Base-by-base conservation (phyloP, 192 early-diverging fungal species). In the Bifiguratus adelaidae region DNA sequence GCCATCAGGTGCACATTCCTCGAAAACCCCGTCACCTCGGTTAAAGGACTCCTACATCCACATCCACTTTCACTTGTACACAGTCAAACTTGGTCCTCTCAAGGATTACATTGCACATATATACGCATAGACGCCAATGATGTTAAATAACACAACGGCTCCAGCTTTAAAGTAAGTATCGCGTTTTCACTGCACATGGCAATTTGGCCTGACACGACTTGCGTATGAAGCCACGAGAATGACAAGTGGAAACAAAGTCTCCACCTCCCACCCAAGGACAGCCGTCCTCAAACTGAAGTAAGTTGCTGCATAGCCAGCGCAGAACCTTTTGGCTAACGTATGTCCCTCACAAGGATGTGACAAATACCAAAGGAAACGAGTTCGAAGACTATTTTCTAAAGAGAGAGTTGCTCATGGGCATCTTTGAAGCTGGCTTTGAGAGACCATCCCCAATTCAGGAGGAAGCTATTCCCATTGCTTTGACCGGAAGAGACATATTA, bases 381-480 rank as follows among this genome's bases (percentile, higher is more conserved):
- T 99, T 99, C 63, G 92, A 97, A 65, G 96, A 99, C 67, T 99
- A 95, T 65, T 95, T 88, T 67, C 72, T 99, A 35, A 95, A 93
- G 66, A 81, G 92, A 33, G 90, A 95, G 60, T 73, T 99, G 40
- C 68, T 95, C 36, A 99, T 99, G 95, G 95, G 93, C 21, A 92
- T 99, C 57, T 96, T 95, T 58, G 94, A 97, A 69, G 91, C 92
- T 21, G 96, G 96, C 41, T 97, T 99, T 56, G 96, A 99, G 60
- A 73, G 84, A 24, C 96, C 96, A 21, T 89, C 88, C 41, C 94
- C 96, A 22, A 97, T 99, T 67, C 96, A 97, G 62, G 96, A 99
- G 72, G 96, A 97, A 70, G 80, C 92, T 20, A 96, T 99, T 53
- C 96, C 94, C 15, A 93, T 99, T 67, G 92, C 92, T 4, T 74